Conservation (phyloP, 768 basidiomycete genomes). For the Tremella mesenterica region DNA sequence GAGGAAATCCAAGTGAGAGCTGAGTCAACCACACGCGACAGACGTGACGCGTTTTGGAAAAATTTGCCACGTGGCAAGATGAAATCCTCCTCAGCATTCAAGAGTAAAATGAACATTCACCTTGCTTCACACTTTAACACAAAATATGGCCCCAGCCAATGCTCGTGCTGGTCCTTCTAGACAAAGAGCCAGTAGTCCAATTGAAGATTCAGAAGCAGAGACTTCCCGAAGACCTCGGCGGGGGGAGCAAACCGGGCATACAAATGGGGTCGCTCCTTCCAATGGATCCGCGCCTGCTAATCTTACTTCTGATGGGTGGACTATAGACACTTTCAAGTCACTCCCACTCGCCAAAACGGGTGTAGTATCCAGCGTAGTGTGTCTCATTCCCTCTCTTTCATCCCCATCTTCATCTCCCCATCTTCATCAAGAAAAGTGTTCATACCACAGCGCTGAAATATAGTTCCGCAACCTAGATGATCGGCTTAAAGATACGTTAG, state of each 20-base stretch:
- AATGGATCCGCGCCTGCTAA: constrained; percentile 3
- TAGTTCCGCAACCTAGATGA: constrained; percentile 10
- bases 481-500: constrained; percentile 11
- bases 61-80: background rate
- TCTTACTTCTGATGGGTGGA: constrained; percentile 24
- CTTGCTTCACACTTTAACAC: background rate
- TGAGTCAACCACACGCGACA: constrained; percentile 1
- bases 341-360: constrained; percentile 3
- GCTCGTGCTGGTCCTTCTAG: constrained; percentile 15
- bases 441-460: background rate
- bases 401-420: background rate
- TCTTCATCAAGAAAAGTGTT: background rate
- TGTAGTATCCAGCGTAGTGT: constrained; percentile 1
- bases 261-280: background rate
- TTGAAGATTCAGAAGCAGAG: background rate
- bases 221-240: background rate
- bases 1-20: constrained; percentile 2
- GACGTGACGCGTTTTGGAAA: constrained; percentile 2
- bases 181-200: background rate
- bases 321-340: constrained; percentile 18
- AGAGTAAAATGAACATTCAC: background rate
- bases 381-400: background rate
- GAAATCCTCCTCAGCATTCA: background rate
- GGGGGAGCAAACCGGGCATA: background rate
- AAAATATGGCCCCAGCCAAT: background rate